Evolutionary conservation across 495 filamentous ascomycete species (phyloP), one percentile per base, ranked within the genome.

Genomic region (Xylaria grammica): DNA sequence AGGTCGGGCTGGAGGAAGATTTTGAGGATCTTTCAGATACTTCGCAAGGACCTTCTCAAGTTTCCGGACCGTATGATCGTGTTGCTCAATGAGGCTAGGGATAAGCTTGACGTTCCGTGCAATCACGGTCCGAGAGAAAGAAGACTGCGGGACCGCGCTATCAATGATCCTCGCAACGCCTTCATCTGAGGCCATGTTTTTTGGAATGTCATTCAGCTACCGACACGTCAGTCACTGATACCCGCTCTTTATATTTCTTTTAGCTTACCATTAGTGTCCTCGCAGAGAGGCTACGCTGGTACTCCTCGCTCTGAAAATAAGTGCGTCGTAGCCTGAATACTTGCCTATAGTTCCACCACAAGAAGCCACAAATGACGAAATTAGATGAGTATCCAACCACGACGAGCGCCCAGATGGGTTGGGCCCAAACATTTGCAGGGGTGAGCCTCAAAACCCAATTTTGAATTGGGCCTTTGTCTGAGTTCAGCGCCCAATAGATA

Each of bases 71-170:
- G 87, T 81, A 54, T 91, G 79, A 38, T 91, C 88, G 67, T 99
- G 94, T 72, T 96, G 83, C 58, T 91, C 87, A 69, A 98, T 92
- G 64, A 98, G 78, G 15, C 85, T 78, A 13, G 95, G 95, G 5
- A 99, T 80, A 50, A 91, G 88, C 70, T 93, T 96, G 59, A 96
- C 92, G 67, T 97, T 97, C 26, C 96, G 88, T 36, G 91, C 94
- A 73, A 98, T 91, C 27, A 89, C 87, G 17, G 91, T 90, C 48
- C 89, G 83, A 11, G 94, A 91, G 44, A 93, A 84, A 9, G 89
- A 89, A 29, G 89, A 87, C 17, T 87, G 91, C 11, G 91, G 90
- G 30, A 87, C 89, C 46, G 92, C 83, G 46, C 85, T 77, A 57
- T 96, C 92, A 42, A 89, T 91, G 44, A 97, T 82, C 65, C 87